Percentiles rank a stretch among this genome's conserved stretches.
phyloP scores from a whole-genome alignment of 768 basidiomycete species.

The Suillus tomentosus region DNA sequence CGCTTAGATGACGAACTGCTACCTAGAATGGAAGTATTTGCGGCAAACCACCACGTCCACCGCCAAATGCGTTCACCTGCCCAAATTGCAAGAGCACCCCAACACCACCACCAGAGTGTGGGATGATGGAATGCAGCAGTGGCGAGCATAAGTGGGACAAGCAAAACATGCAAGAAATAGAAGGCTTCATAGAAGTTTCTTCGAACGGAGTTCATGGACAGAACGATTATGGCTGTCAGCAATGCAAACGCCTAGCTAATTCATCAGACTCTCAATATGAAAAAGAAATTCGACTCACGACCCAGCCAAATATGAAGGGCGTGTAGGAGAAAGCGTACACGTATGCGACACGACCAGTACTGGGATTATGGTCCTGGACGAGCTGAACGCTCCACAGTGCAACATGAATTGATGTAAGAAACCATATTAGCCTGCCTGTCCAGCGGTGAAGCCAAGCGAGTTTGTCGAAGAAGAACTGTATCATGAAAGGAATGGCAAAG shows the following conservation, averaged over 20 bases:
- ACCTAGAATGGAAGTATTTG: constrained; percentile 54
- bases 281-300: constrained; percentile 38
- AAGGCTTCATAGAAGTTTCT: constrained; percentile 62
- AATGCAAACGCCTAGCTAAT: constrained; percentile 52
- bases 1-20: constrained; percentile 12
- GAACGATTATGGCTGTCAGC: constrained; percentile 53
- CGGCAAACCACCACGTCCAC: constrained; percentile 52
- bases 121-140: constrained; percentile 70
- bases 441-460: constrained; percentile 72
- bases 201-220: constrained; percentile 54
- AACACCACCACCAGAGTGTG: constrained; percentile 67
- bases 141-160: constrained; percentile 63
- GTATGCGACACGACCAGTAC: constrained; percentile 45
- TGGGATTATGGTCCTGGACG: constrained; percentile 46
- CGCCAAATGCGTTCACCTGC: constrained; percentile 61
- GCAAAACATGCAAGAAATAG: constrained; percentile 62
- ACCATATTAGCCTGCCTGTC: constrained; percentile 70
- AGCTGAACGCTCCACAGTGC: constrained; percentile 72
- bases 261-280: constrained; percentile 8
- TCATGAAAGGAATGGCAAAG: constrained; percentile 61
- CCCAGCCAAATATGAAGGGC: constrained; percentile 65
- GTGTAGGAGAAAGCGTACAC: constrained; percentile 57
- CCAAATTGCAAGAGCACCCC: constrained; percentile 64
- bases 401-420: constrained; percentile 60
- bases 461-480: constrained; percentile 75